Conservation (phyloP, 2,329 filamentous ascomycete genomes). For the Xylariaceae sp. region DNA sequence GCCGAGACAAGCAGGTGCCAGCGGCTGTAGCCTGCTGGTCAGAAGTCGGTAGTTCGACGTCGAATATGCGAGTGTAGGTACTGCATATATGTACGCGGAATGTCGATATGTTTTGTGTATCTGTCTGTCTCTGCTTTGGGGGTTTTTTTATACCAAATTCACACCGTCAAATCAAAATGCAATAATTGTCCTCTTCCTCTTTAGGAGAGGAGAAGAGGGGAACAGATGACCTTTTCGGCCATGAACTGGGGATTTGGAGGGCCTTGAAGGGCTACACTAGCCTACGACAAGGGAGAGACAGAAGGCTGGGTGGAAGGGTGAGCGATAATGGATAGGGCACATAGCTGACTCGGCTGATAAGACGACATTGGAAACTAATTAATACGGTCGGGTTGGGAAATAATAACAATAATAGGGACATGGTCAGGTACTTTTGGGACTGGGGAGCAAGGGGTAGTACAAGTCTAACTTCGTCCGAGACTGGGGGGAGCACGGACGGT, state of each 20-base stretch:
- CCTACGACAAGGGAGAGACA: slow-evolving; percentile 19
- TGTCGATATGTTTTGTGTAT: no score
- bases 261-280: slow-evolving; percentile 5
- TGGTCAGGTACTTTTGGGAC: background rate
- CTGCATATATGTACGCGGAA: no score
- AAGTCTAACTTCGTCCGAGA: no score
- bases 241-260: slow-evolving; percentile 16
- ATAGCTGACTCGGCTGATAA: slow-evolving; percentile 25
- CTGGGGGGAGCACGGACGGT: no score
- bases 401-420: no score
- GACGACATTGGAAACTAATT: slow-evolving; percentile 4
- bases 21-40: background rate
- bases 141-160: no score
- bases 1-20: background rate
- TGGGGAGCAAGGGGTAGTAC: slow-evolving; percentile 3
- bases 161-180: no score
- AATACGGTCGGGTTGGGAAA: slow-evolving; percentile 7
- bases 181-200: no score
- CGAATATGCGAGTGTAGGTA: no score
- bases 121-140: no score
- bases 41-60: no score
- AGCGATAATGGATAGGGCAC: slow-evolving; percentile 14
- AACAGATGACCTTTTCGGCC: slow-evolving; percentile 4
- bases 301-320: slow-evolving; percentile 19
- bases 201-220: background rate